Evolutionary conservation across 768 basidiomycete species (phyloP).

Genomic region (Mycena alexandri): DNA sequence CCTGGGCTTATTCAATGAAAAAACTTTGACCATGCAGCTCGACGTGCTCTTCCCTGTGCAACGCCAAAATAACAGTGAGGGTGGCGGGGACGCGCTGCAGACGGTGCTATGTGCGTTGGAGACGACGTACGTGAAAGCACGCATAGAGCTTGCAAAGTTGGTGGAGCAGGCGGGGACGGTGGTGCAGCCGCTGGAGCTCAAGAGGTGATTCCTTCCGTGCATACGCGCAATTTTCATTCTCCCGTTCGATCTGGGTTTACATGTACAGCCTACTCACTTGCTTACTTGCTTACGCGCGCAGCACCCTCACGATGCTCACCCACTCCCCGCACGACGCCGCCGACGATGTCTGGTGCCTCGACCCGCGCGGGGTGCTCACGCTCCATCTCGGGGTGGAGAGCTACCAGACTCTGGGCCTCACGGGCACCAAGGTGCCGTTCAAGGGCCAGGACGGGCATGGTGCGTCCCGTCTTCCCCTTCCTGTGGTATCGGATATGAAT

Average conservation of each 20-base stretch:
- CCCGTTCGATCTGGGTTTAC: not conserved
- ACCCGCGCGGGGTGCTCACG: slow-evolving; percentile 70
- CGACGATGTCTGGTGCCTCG: slow-evolving; percentile 80
- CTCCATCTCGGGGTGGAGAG: slow-evolving; percentile 67
- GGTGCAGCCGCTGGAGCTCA: slow-evolving; percentile 39
- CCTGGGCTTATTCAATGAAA: not conserved
- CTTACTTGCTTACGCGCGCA: slow-evolving; percentile 34
- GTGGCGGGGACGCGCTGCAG: slow-evolving; percentile 49
- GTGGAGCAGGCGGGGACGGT: slow-evolving; percentile 54
- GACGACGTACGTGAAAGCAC: slow-evolving; percentile 60
- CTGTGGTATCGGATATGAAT: no score
- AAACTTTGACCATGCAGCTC: slow-evolving; percentile 63
- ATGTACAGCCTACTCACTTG: not conserved
- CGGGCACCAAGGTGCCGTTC: slow-evolving; percentile 68
- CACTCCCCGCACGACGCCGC: slow-evolving; percentile 39
- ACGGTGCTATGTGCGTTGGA: slow-evolving; percentile 55
- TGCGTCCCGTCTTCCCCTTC: no score
- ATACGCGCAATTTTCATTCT: no score
- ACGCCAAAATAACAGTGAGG: not conserved
- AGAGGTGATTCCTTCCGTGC: slow-evolving; percentile 41
- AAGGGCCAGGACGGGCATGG: slow-evolving; percentile 63
- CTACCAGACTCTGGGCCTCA: slow-evolving; percentile 72
- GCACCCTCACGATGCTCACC: slow-evolving; percentile 55
- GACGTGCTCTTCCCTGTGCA: slow-evolving; percentile 70
- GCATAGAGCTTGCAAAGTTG: slow-evolving; percentile 56